Conservation (phyloP, 768 basidiomycete species). For the Auriculariales sp. region DNA sequence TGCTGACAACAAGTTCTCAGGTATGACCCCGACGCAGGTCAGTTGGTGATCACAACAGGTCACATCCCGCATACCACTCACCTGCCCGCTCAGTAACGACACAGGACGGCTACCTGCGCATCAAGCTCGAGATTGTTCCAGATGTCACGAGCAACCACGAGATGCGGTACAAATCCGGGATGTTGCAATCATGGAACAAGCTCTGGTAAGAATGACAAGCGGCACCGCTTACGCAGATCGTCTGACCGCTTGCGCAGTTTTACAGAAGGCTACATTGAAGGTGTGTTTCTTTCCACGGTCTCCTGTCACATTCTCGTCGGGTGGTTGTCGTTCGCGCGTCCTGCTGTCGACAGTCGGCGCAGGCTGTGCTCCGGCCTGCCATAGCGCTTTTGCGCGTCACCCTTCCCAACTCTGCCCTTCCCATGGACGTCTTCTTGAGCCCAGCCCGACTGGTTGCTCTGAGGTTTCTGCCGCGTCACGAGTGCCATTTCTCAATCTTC, state of each 20-base stretch:
- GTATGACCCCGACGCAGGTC: slow-evolving; percentile 61
- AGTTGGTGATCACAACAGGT: no score
- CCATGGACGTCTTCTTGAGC: no score
- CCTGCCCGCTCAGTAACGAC: slow-evolving; percentile 60
- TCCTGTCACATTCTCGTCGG: slow-evolving; percentile 15
- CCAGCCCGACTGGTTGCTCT: no score
- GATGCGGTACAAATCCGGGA: slow-evolving; percentile 50
- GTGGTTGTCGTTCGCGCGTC: slow-evolving; percentile 40
- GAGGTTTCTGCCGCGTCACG: no score
- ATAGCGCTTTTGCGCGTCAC: no score
- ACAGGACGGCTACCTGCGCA: slow-evolving; percentile 45
- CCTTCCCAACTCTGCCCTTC: no score
- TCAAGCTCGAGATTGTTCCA: slow-evolving; percentile 44
- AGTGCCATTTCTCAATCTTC: no score
- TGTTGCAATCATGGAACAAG: slow-evolving; percentile 87
- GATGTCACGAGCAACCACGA: slow-evolving; percentile 31
- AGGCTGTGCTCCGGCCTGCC: no score
- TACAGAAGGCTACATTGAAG: slow-evolving; percentile 48
- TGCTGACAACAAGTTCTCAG: slow-evolving; percentile 54
- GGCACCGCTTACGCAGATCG: no score
- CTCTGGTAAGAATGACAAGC: no score
- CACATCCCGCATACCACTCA: no score
- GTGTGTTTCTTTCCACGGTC: slow-evolving; percentile 8
- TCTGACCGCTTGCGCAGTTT: no score
- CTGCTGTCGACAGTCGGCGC: slow-evolving; percentile 31